Base-by-base conservation (phyloP, 768 basidiomycete genomes). In the Hortiboletus campestris region DNA sequence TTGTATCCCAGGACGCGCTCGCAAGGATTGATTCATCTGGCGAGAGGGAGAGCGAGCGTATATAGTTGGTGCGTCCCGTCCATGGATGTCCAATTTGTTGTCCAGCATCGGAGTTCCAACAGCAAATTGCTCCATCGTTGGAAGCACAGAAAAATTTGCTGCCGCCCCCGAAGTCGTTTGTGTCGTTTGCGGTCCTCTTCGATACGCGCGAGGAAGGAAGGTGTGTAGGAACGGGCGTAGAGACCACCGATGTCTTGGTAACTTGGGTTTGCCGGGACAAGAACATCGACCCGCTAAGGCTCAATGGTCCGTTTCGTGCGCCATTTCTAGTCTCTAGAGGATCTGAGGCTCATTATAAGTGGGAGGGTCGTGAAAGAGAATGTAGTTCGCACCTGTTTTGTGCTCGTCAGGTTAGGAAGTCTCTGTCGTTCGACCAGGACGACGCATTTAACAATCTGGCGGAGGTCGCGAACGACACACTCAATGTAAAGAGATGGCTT, bases 181-280 rank as follows among this genome's bases (percentile, higher is more conserved):
- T 95, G 93, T 57, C 94, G 83, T 65, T 96, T 94, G 6, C 94
- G 79, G 67, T 96, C 94, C 63, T 94, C 92, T 69, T 96, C 92
- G 60, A 95, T 93, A 19, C 91, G 85, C 55, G 88, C 85, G 64
- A 91, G 80, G 32, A 92, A 39, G 56, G 49, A 9, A 3, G 52
- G 0, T 72, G 62, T 55, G 63, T 46, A 2, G 65, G 48, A n/a
- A 69, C 49, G n/a, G 72, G 45, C 32, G 60, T 53, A 4, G 69
- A 56, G 11, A 55, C 43, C 8, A 51, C 49, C 6, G 60, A 62
- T 4, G 55, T 57, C 49, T 55, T 60, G 43, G 58, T 57, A 2
- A 52, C 51, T 47, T 53, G 62, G 17, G 53, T 63, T 66, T 74
- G 71, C 0, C 89, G 82, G 11, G 74, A 66, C 34, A 82, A 77